A percentile compares a stretch with the other conserved stretches of the same genome.
Evolutionary conservation across 495 filamentous ascomycete species (phyloP).

Genomic region (Lasiosphaeria ovina): DNA sequence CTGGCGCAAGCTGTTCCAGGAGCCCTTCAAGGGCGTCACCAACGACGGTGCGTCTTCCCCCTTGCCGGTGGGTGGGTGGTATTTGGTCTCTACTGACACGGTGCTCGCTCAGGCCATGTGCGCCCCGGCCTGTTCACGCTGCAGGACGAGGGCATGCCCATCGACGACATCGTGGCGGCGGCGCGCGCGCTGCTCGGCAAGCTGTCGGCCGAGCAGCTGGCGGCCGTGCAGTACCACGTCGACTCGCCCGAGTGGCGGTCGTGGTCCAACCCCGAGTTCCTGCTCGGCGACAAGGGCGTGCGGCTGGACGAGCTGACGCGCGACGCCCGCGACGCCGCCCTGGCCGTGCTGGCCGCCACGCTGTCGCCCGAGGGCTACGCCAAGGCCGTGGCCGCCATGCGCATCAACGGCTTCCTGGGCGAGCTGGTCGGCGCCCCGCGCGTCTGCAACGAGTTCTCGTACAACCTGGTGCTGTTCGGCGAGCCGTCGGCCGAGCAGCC

Average conservation of each 20-base stretch:
- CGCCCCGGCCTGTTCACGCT: conserved; percentile 55
- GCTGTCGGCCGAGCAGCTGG: conserved; percentile 48
- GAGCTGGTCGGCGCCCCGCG: conserved; percentile 57
- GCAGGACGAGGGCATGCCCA: conserved; percentile 62
- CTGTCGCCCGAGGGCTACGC: conserved; percentile 68
- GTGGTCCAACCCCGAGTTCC: conserved; percentile 75
- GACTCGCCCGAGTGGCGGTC: conserved; percentile 70
- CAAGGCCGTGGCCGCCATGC: conserved; percentile 67
- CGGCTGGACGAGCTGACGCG: conserved; percentile 59
- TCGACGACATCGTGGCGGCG: conserved; percentile 51
- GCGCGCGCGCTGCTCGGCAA: conserved; percentile 42
- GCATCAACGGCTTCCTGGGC: conserved; percentile 77
- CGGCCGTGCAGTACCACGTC: conserved; percentile 55
- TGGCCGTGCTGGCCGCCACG: conserved; percentile 53
- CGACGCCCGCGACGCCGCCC: conserved; percentile 44
- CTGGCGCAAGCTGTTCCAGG: conserved; percentile 62
- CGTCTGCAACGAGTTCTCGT: conserved; percentile 71
- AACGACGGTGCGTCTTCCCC: conserved; percentile 53
- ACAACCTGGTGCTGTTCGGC: conserved; percentile 69
- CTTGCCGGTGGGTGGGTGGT: background rate
- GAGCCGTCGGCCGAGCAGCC: conserved; percentile 49
- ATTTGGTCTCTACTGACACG: background rate
- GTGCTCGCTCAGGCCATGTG: conserved; percentile 45
- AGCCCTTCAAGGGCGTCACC: conserved; percentile 71
- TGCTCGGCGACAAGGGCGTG: conserved; percentile 60